Conservation (phyloP, 768 basidiomycete genomes). For the Mycena rebaudengoi region DNA sequence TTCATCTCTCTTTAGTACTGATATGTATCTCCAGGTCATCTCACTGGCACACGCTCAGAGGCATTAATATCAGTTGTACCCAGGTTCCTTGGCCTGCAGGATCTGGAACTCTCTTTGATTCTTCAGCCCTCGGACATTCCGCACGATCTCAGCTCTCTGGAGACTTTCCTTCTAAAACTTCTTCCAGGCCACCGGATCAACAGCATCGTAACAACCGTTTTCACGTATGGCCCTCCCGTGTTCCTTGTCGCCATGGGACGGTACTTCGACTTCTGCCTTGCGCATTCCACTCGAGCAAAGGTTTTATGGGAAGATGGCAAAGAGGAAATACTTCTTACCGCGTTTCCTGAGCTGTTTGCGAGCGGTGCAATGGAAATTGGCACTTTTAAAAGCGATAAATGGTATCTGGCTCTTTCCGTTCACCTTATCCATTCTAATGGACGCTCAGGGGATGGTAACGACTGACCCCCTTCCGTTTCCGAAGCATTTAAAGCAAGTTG, state of each 20-base stretch:
- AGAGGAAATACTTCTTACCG: background rate
- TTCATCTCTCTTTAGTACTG: background rate
- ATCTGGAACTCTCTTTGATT: conserved; percentile 5
- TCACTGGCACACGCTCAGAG: background rate
- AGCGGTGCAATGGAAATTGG: conserved; percentile 6
- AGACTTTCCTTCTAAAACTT: background rate
- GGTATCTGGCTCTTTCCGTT: background rate
- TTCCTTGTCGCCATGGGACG: background rate
- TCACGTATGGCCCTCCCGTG: background rate
- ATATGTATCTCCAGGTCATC: background rate
- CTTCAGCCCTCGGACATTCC: background rate
- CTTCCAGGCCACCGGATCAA: background rate
- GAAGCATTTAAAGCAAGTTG: too few species aligned
- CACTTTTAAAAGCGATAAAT: background rate
- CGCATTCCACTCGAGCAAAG: conserved; percentile 3
- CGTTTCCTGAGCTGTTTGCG: conserved; percentile 6
- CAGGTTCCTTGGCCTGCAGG: background rate
- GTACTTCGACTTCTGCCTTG: background rate
- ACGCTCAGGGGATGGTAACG: too few species aligned
- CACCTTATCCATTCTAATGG: too few species aligned
- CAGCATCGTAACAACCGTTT: conserved; percentile 8
- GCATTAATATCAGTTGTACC: conserved; percentile 4
- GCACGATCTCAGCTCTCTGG: conserved; percentile 8
- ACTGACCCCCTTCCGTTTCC: too few species aligned
- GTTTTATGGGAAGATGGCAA: conserved; percentile 12